These are phyloP conservation scores for Penicillium sp. DNA, from an alignment of 2,329 filamentous ascomycete species.

Conservation along the genomic window DNA sequence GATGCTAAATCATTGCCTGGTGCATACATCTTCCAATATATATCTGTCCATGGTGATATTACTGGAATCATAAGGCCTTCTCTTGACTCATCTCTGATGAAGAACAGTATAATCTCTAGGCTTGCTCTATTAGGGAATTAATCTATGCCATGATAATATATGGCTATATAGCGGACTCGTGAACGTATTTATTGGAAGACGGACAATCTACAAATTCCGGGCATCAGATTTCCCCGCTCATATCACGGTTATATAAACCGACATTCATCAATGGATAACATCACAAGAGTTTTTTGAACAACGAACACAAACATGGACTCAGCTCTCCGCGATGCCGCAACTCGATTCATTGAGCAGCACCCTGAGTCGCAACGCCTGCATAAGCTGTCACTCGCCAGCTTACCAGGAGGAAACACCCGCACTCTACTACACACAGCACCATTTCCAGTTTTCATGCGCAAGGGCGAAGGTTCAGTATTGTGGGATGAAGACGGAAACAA, in stretches of 20 bases:
- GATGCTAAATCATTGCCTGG: too few species aligned
- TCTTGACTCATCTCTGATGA: too few species aligned
- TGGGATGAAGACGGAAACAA: conserved; percentile 16
- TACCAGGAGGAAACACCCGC: conserved; percentile 34
- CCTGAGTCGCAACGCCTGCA: conserved; percentile 13
- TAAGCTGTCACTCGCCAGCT: conserved; percentile 16
- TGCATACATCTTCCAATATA: too few species aligned
- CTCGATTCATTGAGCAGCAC: conserved; percentile 1
- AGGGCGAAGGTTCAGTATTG: conserved; percentile 8
- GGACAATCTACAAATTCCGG: not conserved
- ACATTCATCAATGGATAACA: not conserved
- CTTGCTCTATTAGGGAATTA: too few species aligned
- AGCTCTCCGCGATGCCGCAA: not conserved
- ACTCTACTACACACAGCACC: conserved; percentile 19
- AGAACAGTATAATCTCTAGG: too few species aligned
- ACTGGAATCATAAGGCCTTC: too few species aligned
- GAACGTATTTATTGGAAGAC: not conserved
- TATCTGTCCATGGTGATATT: too few species aligned
- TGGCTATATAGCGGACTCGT: too few species aligned
- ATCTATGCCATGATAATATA: too few species aligned
- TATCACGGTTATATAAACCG: not conserved
- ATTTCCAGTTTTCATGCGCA: conserved; percentile 16
- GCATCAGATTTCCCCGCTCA: not conserved
- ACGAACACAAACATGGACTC: not conserved
- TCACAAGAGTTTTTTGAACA: not conserved